Evolutionary conservation across 495 filamentous ascomycete genomes (phyloP).

Genomic region (Penicillium salamii): DNA sequence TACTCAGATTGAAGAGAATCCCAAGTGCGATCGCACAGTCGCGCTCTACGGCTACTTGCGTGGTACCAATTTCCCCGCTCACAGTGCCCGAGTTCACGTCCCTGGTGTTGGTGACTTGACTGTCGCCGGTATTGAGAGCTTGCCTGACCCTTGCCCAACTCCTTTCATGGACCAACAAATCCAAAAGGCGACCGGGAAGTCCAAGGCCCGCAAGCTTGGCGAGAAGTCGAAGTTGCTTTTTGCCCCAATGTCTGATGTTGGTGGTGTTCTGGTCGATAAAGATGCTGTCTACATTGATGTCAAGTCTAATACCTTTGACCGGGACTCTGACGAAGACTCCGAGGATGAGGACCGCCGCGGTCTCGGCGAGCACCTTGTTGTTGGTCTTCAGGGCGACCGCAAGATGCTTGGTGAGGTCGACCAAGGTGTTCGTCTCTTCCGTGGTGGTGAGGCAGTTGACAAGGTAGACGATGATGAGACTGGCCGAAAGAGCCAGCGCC

Average conservation of each 20-base stretch:
- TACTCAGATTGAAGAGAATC: constrained; percentile 78
- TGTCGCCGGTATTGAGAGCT: constrained; percentile 75
- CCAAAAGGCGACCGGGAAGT: constrained; percentile 78
- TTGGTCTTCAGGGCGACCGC: constrained; percentile 81
- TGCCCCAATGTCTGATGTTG: constrained; percentile 96
- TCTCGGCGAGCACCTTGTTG: constrained; percentile 87
- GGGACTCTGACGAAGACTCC: constrained; percentile 51
- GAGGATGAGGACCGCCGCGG: constrained; percentile 65
- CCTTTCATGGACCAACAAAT: constrained; percentile 83
- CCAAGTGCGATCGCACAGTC: constrained; percentile 84
- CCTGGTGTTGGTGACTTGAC: constrained; percentile 92
- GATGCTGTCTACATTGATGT: constrained; percentile 79
- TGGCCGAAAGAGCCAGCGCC: constrained; percentile 69
- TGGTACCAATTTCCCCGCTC: constrained; percentile 90
- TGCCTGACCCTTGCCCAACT: constrained; percentile 95
- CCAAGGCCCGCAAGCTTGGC: constrained; percentile 69
- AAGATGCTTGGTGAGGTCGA: constrained; percentile 78
- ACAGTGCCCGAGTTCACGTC: constrained; percentile 85
- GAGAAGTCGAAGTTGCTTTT: constrained; percentile 96
- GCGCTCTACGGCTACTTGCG: constrained; percentile 91
- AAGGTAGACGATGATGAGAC: constrained; percentile 54
- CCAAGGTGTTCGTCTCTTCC: constrained; percentile 79
- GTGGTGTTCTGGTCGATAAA: constrained; percentile 80
- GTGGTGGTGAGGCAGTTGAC: constrained; percentile 66
- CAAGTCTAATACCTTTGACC: constrained; percentile 74